Conservation (phyloP, 192 early-diverging fungal genomes). For the Rhizophagus clarus region DNA sequence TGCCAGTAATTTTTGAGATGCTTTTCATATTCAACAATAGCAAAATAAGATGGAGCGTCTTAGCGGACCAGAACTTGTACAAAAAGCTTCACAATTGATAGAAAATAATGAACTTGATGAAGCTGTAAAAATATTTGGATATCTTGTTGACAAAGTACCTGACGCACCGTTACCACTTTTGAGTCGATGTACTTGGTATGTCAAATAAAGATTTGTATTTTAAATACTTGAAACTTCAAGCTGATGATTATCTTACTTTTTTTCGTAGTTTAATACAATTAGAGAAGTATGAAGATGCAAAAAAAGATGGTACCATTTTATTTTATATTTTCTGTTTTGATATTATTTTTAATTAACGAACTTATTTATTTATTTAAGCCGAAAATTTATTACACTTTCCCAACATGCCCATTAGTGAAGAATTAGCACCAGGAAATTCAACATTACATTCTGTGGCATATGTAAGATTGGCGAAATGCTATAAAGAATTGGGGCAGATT, state of each 20-base stretch:
- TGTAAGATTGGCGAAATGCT: constrained; percentile 20
- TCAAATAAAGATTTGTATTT: not conserved
- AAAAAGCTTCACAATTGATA: constrained; percentile 1
- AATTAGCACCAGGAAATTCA: constrained; percentile 9
- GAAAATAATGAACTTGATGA: constrained; percentile 17
- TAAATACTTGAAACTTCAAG: not conserved
- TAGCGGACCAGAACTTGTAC: constrained; percentile 15
- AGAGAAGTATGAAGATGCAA: constrained; percentile 13
- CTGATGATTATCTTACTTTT: not conserved
- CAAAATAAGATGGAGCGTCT: not conserved
- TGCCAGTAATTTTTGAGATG: not conserved
- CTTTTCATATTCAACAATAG: not conserved
- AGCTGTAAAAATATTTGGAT: constrained; percentile 18
- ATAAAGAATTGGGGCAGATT: constrained; percentile 28
- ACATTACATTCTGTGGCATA: constrained; percentile 28
- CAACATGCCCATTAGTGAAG: constrained; percentile 7
- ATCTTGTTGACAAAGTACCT: constrained; percentile 18
- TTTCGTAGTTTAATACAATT: constrained; percentile 21
- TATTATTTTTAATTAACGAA: not conserved
- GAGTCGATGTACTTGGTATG: constrained; percentile 30
- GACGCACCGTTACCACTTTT: constrained; percentile 21
- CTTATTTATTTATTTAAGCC: not conserved
- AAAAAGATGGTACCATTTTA: constrained; percentile 14
- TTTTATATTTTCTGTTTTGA: not conserved
- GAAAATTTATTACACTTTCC: constrained; percentile 13